These are phyloP conservation scores for Naegleria gruberi DNA, from an alignment of 208 protist genomes.

Conservation along the genomic window DNA sequence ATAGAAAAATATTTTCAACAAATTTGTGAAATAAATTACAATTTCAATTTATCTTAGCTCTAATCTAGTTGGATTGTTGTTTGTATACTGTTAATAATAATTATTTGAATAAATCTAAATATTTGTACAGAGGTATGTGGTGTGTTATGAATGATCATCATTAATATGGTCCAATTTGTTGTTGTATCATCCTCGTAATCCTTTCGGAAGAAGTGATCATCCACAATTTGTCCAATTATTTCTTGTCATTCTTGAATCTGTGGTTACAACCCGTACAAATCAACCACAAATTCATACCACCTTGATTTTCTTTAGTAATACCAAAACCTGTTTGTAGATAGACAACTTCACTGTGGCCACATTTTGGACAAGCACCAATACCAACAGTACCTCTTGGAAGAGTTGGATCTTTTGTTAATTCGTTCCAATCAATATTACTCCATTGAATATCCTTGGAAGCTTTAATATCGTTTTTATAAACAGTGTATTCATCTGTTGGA, in stretches of 20 bases:
- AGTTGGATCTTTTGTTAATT: background rate
- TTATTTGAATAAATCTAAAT: background rate
- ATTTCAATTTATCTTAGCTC: no score
- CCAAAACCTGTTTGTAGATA: constrained; percentile 15
- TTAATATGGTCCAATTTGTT: background rate
- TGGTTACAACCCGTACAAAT: background rate
- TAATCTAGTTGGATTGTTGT: background rate
- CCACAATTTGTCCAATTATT: background rate
- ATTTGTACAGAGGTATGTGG: background rate
- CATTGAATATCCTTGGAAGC: background rate
- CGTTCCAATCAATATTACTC: constrained; percentile 13
- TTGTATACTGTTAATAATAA: background rate
- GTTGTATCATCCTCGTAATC: background rate
- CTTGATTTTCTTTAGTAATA: background rate
- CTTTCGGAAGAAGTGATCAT: no score
- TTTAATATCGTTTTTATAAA: constrained; percentile 23
- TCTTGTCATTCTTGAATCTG: background rate
- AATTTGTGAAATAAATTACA: no score
- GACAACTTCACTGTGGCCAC: background rate
- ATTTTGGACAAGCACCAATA: background rate
- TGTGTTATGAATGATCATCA: background rate
- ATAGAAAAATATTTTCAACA: no score
- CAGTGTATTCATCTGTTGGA: background rate
- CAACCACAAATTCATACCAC: constrained; percentile 21
- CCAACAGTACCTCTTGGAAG: background rate